These are phyloP conservation scores for Amaranthus tricolor DNA, from an alignment of 179 eudicot genomes.

Conservation along the genomic window DNA sequence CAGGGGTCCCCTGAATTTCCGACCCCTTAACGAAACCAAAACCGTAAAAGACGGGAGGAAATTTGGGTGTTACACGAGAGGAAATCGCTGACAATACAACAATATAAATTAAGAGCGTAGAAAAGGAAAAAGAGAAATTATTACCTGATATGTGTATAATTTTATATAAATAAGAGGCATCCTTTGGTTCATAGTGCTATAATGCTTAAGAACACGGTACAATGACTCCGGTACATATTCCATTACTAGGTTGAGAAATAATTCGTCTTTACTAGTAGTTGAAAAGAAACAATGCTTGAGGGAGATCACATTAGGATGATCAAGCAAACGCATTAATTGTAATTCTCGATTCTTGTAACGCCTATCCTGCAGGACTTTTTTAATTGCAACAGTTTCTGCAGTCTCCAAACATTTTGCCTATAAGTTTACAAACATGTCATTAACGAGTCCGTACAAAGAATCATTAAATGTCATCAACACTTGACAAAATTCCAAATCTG, in stretches of 20 bases:
- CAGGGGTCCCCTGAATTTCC: too few species aligned
- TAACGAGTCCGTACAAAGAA: background rate
- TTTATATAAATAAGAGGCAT: conserved; percentile 93
- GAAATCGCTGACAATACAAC: background rate
- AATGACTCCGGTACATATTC: conserved; percentile 92
- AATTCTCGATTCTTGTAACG: conserved; percentile 91
- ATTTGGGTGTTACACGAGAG: too few species aligned
- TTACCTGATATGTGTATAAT: conserved; percentile 87
- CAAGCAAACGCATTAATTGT: conserved; percentile 85
- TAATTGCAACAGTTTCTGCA: conserved; percentile 85
- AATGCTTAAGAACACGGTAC: conserved; percentile 82
- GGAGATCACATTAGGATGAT: conserved; percentile 78
- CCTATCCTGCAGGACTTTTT: conserved; percentile 89
- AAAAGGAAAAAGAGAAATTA: background rate
- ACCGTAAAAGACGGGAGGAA: too few species aligned
- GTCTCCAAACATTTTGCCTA: conserved; percentile 97
- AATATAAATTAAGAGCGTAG: background rate
- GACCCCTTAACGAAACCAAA: too few species aligned
- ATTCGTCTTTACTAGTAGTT: conserved; percentile 85
- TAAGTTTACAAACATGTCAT: background rate
- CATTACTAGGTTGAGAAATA: conserved; percentile 91
- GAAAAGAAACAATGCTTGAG: conserved; percentile 95
- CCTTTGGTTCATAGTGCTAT: conserved; percentile 69
- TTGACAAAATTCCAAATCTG: background rate
- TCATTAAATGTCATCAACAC: background rate